These are phyloP conservation scores for Pseudogymnoascus destructans DNA, from an alignment of 2,329 filamentous ascomycete genomes.

Conservation along the genomic window DNA sequence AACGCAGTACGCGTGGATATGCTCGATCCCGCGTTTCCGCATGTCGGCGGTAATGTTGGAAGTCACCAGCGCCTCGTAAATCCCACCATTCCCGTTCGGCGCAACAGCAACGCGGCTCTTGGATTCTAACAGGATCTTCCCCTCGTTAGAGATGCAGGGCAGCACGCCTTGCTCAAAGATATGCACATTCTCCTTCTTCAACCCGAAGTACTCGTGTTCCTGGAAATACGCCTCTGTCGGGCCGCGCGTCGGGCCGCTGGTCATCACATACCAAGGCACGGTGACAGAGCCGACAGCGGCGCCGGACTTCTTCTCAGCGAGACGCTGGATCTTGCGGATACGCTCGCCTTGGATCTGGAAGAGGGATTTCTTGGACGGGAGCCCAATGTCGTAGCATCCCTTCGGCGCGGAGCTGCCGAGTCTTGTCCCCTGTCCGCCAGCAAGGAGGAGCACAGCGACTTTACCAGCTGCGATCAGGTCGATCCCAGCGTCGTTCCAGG, in stretches of 20 bases:
- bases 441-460: constrained; percentile 85
- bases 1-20: constrained; percentile 95
- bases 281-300: constrained; percentile 42
- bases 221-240: constrained; percentile 92
- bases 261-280: constrained; percentile 99
- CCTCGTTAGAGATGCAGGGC: constrained; percentile 93
- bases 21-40: constrained; percentile 76
- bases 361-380: constrained; percentile 83
- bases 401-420: constrained; percentile 92
- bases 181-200: constrained; percentile 70
- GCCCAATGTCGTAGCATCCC: constrained; percentile 92
- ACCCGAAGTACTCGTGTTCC: constrained; percentile 80
- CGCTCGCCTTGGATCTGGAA: constrained; percentile 97
- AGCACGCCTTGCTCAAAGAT: constrained; percentile 97
- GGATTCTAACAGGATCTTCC: constrained; percentile 87
- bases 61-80: constrained; percentile 81
- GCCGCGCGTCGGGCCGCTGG: constrained; percentile 80
- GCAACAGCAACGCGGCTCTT: constrained; percentile 85
- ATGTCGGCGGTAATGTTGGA: constrained; percentile 77
- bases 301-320: constrained; percentile 60
- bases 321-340: constrained; percentile 70
- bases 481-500: constrained; percentile 67
- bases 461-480: constrained; percentile 54
- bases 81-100: constrained; percentile 91
- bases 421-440: constrained; percentile 89